Percentiles rank a stretch among this genome's conserved stretches.
Evolutionary conservation across 768 basidiomycete genomes (phyloP).

Genomic region (Agaricus sinodeliciosus): DNA sequence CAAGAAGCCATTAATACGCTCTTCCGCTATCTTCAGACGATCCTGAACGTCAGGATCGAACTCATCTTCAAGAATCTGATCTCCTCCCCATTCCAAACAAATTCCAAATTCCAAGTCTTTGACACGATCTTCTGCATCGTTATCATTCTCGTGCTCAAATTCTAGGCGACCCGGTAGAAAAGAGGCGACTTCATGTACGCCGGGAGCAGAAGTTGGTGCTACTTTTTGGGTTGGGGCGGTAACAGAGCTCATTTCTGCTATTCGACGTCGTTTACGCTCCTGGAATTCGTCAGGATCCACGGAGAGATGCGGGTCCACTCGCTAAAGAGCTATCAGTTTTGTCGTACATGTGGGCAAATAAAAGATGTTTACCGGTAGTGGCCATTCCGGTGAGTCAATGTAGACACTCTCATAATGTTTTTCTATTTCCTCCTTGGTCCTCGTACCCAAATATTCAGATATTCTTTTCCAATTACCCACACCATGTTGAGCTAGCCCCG

Average conservation of each 20-base stretch:
- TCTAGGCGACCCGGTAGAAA: slow-evolving; percentile 97
- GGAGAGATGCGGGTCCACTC: slow-evolving; percentile 58
- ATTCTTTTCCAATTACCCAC: slow-evolving; percentile 97
- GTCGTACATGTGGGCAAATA: background rate
- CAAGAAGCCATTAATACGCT: slow-evolving; percentile 27
- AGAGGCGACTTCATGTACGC: slow-evolving; percentile 84
- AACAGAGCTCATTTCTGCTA: slow-evolving; percentile 69
- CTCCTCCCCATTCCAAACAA: slow-evolving; percentile 81
- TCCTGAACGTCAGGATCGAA: slow-evolving; percentile 70
- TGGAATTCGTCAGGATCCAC: slow-evolving; percentile 82
- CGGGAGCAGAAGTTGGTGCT: slow-evolving; percentile 83
- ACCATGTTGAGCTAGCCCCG: slow-evolving; percentile 82
- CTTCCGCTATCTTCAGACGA: slow-evolving; percentile 43
- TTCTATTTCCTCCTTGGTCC: slow-evolving; percentile 91
- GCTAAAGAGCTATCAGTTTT: slow-evolving; percentile 22
- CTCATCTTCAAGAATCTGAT: slow-evolving; percentile 71
- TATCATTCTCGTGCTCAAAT: slow-evolving; percentile 96
- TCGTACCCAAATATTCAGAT: slow-evolving; percentile 89
- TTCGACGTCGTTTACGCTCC: slow-evolving; percentile 79
- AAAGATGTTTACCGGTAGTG: slow-evolving; percentile 58
- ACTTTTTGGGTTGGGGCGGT: slow-evolving; percentile 56
- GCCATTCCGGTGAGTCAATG: slow-evolving; percentile 73
- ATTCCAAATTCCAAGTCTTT: slow-evolving; percentile 96
- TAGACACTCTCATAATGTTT: slow-evolving; percentile 82
- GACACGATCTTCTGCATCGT: slow-evolving; percentile 92